Base-by-base conservation (phyloP, 176 grass and related monocot species). In the Aegilops tauschii region DNA sequence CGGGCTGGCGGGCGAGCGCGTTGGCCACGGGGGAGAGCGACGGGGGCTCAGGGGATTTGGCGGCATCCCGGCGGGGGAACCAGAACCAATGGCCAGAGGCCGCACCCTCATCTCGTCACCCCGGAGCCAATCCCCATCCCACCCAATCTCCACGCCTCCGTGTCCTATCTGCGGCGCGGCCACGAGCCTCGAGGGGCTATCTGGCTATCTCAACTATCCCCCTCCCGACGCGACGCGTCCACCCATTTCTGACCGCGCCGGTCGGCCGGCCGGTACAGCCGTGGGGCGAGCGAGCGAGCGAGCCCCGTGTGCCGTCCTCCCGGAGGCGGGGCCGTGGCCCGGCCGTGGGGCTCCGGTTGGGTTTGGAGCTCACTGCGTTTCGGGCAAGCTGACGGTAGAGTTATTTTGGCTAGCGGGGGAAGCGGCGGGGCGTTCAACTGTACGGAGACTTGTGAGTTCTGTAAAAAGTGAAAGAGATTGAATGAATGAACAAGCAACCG, bases 1-100 rank as follows among this genome's bases (percentile, higher is more conserved):
- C 21, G 29, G 75, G 20, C 23, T 25, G 23, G 23, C 20, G 81
- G 36, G 82, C 14, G n/a, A 12, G 69, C 28, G 9, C 17, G 67
- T 21, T 69, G 69, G 35, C 9, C 69, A 23, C 12, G 18, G 64
- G 18, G 1, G 81, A 65, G 69, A 80, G 77, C 77, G 65, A 80
- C 59, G 50, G 69, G 68, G 87, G 21, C 77, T 35, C 37, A 61
- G 47, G 50, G 61, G 36, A 18, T 2, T 80, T 61, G 82, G 82
- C 56, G 64, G 65, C 54, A 25, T 56, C 61, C 50, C 32, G 12
- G 23, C 27, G 73, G 44, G 67, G 72, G 44, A 76, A 30, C 7
- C 73, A 49, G 77, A 89, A 85, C 82, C 83, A 81, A 70, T 89
- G 88, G 88, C 78, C 70, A 86, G 47, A 42, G 83, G 83, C 69